Percentiles rank a stretch among this genome's conserved stretches.
phyloP scores from a whole-genome alignment of 306 rosid genomes.

The Prunus fruticosa region DNA sequence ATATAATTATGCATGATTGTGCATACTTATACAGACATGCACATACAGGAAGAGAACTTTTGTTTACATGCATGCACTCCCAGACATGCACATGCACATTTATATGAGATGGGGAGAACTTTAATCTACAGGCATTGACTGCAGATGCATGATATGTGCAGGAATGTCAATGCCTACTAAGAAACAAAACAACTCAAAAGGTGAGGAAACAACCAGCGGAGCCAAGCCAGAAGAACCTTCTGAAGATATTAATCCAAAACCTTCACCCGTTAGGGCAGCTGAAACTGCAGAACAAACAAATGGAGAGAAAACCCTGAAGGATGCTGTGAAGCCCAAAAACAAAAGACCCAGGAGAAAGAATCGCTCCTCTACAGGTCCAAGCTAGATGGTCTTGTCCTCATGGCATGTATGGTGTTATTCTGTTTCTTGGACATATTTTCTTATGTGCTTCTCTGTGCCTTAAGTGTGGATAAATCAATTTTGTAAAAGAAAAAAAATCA shows the following conservation, averaged over 20 bases:
- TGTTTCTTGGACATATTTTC: neutral
- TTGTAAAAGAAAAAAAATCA: neutral
- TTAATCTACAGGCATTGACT: neutral
- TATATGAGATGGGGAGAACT: neutral
- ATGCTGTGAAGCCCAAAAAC: constrained; percentile 80
- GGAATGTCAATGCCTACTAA: constrained; percentile 38
- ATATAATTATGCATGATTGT: neutral
- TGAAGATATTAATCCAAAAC: constrained; percentile 28
- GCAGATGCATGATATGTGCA: constrained; percentile 21
- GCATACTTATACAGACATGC: neutral
- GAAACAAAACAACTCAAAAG: constrained; percentile 31
- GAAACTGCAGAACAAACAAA: constrained; percentile 27
- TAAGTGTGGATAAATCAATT: neutral
- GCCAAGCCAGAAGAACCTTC: constrained; percentile 40
- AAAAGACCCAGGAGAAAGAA: constrained; percentile 49
- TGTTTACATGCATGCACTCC: neutral
- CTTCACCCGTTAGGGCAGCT: constrained; percentile 27
- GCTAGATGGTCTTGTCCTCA: constrained; percentile 25
- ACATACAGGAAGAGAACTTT: neutral
- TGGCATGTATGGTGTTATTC: neutral
- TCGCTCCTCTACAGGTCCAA: constrained; percentile 33
- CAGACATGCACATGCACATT: neutral
- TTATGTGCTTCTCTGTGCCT: neutral
- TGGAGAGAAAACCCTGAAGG: constrained; percentile 63
- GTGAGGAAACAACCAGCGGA: constrained; percentile 15